Evolutionary conservation across 208 protist species (phyloP), one percentile per base, ranked within the genome.

Genomic region (Angomonas deanei): DNA sequence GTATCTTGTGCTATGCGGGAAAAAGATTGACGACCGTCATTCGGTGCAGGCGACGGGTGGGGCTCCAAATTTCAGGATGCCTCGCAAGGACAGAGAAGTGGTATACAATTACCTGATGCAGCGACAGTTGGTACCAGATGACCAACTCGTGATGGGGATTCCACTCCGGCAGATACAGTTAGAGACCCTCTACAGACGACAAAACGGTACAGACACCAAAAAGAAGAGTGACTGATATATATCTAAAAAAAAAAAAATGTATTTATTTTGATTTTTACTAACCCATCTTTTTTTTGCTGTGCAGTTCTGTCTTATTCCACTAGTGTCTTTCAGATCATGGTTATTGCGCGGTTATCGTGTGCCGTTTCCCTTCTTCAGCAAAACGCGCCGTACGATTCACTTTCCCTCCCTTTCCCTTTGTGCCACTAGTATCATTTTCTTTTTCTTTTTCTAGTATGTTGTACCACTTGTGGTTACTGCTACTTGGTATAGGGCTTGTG

Each of bases 121-220:
- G 0, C 39, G 28, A 1, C 53, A 47, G 19, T 19, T 49, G 26
- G n/a, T 59, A 8, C 58, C 53, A 31, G 15, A 23, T 1, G 34
- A 52, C 26, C 38, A 26, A 24, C 39, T 57, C 33, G 32, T 72
- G 19, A 3, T 56, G 32, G 67, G 47, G 10, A 48, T 72, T 28
- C 67, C 67, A 2, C 54, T 72, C 1, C 62, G 55, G 2, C 67
- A 72, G 28, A 60, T 72, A 17, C 54, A 49, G 17, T 53, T 72
- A 3, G 54, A 72, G 39, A 49, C 47, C 19, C 60, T 72, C 17
- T 72, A 72, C 49, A 19, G 42, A 15, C 33, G 31, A 10, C 68
- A 73, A 32, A 50, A 73, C 36, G 30, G 42, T 10, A n/a, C 47
- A 17, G 47, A 39, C 36, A n/a, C 32, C 28, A 61, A 48, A 15